phyloP scores from a whole-genome alignment of 257 asterid species.

The Solanum stenotomum region DNA sequence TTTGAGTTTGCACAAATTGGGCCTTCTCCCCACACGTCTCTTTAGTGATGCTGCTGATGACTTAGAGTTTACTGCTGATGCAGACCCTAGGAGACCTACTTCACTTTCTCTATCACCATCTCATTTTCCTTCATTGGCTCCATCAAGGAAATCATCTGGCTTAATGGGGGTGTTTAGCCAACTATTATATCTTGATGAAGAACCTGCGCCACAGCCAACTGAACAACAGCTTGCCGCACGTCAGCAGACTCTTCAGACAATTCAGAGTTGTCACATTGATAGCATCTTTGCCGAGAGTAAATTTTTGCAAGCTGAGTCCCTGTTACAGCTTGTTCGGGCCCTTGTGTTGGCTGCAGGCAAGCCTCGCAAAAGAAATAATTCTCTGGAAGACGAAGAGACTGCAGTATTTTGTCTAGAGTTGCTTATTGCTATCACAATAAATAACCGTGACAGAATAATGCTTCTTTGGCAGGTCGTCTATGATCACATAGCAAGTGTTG shows the following conservation, averaged over 20 bases:
- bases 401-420: conserved; percentile 79
- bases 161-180: conserved; percentile 77
- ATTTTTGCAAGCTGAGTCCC: conserved; percentile 77
- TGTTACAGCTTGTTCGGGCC: conserved; percentile 72
- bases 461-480: conserved; percentile 77
- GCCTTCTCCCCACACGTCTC: conserved; percentile 86
- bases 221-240: conserved; percentile 81
- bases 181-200: conserved; percentile 68
- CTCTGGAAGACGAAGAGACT: conserved; percentile 52
- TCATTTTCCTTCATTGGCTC: conserved; percentile 25
- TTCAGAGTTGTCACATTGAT: conserved; percentile 75
- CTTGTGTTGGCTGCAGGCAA: conserved; percentile 58
- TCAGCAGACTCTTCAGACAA: conserved; percentile 58
- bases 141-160: conserved; percentile 65
- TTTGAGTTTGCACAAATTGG: conserved; percentile 68
- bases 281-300: conserved; percentile 80
- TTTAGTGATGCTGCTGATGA: conserved; percentile 76
- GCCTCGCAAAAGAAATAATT: conserved; percentile 43
- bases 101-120: conserved; percentile 31
- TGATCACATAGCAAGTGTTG: conserved; percentile 70
- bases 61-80: conserved; percentile 40
- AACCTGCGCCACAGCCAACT: conserved; percentile 65
- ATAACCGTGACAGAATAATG: conserved; percentile 80
- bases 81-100: conserved; percentile 26
- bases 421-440: conserved; percentile 66